A percentile compares a stretch with the other conserved stretches of the same genome.
Evolutionary conservation across 1,284 basidiomycete genomes (phyloP).

Genomic region (Cystobasidium slooffiae): DNA sequence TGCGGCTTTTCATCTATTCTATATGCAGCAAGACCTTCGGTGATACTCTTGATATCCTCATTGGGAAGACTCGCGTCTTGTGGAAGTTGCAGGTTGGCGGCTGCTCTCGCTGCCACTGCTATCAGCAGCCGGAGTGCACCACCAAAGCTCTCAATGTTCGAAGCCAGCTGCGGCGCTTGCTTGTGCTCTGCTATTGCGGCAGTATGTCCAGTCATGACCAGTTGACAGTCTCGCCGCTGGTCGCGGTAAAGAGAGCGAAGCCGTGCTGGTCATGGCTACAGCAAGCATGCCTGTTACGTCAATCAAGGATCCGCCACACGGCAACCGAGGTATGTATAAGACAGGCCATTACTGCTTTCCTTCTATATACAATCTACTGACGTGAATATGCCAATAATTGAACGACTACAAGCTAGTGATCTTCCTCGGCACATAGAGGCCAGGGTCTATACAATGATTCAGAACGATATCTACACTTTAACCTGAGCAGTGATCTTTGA

Average conservation of each 20-base stretch:
- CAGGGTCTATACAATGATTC: background rate
- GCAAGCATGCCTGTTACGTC: background rate
- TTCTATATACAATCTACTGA: no score
- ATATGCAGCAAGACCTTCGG: conserved; percentile 29
- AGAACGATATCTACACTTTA: background rate
- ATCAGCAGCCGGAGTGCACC: conserved; percentile 22
- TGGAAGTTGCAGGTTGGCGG: conserved; percentile 26
- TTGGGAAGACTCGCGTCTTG: conserved; percentile 23
- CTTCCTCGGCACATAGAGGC: no score
- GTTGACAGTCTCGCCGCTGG: background rate
- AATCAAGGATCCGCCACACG: background rate
- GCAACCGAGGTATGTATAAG: no score
- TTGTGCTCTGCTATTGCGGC: background rate
- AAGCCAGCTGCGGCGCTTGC: conserved; percentile 26
- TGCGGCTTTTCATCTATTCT: conserved; percentile 15
- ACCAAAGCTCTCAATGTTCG: conserved; percentile 34
- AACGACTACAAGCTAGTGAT: no score
- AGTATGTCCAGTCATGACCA: background rate
- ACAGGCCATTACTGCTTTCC: no score
- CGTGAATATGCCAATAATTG: no score
- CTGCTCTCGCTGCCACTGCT: conserved; percentile 37
- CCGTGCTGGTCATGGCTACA: background rate
- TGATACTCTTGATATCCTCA: conserved; percentile 5
- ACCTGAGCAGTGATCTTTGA: conserved; percentile 7
- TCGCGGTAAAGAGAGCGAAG: background rate